A percentile compares a stretch with the other conserved stretches of the same genome.
Conservation (phyloP, 2,329 filamentous ascomycete genomes). For the Fusarium sacchari region DNA sequence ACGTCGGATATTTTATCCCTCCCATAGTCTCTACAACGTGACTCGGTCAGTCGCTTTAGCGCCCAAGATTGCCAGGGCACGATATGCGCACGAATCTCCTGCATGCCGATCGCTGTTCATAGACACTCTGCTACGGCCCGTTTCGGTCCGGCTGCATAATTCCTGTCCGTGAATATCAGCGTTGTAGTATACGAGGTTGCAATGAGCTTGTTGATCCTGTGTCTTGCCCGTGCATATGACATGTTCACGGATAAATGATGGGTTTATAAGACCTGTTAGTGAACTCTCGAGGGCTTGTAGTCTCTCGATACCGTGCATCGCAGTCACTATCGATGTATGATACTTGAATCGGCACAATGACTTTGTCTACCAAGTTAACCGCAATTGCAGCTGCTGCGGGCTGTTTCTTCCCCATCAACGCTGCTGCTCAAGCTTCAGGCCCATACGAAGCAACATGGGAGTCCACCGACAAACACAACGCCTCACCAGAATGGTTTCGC, state of each 20-base stretch:
- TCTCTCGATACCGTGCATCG: too few relatives aligned
- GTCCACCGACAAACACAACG: slow-evolving; percentile 17
- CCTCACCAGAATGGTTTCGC: slow-evolving; percentile 19
- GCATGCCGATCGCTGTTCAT: neutral
- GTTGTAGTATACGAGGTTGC: neutral
- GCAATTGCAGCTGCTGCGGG: neutral
- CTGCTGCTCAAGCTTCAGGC: neutral
- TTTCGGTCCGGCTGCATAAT: neutral
- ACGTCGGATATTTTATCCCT: too few relatives aligned
- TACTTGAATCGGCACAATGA: neutral
- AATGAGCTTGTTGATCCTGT: neutral
- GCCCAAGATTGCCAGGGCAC: neutral
- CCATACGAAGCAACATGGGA: slow-evolving; percentile 23
- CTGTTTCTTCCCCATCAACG: neutral
- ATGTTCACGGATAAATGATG: neutral
- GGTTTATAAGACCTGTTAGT: neutral
- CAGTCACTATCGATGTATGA: too few relatives aligned
- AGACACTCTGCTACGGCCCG: neutral
- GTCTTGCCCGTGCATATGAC: too few relatives aligned
- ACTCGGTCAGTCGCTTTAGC: neutral
- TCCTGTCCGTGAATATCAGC: neutral
- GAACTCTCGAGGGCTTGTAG: neutral
- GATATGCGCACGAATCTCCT: slow-evolving; percentile 9
- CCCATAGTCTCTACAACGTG: neutral
- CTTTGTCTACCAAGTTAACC: neutral